Base-by-base conservation (phyloP, 805 yeast genomes). In the Kuraishia floccosa region DNA sequence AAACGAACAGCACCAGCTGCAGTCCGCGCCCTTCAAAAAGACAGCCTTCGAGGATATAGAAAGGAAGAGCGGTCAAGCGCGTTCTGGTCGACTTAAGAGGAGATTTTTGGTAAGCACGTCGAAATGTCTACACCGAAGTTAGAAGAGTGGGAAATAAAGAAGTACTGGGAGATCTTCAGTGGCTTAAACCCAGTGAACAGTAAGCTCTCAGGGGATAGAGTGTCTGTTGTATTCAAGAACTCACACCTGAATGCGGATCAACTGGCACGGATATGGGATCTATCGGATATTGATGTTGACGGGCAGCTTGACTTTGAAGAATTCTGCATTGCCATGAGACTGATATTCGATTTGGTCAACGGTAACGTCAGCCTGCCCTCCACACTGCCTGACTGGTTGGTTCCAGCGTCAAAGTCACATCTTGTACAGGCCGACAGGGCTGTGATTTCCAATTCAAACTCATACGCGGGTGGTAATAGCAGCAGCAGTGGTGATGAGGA, bases 121-220 rank as follows among this genome's bases (percentile, higher is more conserved):
- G n/a, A n/a, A n/a, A n/a, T n/a, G n/a, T n/a, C n/a, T n/a, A n/a
- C 22, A 63, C 86, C 89, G 17, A 75, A 81, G 39, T 58, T 86
- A 37, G 95, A 85, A 53, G 91, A 86, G 44, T 86, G 94, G 81
- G 98, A 91, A 57, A 86, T 87, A 45, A 81, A 86, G 48, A 89
- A 89, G 59, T 91, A 86, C 65, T 91, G 98, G 98, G 94, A 91
- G 56, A 87, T 91, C 28, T 91, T 91, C 63, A 75, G 79, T 40
- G 94, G 96, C 10, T 70, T 91, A 45, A 72, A 73, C 39, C 98
- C 99, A 1, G 73, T 58, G 22, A 70, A 74, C 33, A 86, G 84
- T 49, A 76, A 80, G 49, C 67, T 91, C 21, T 67, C 79, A 15
- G 96, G 95, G 30, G 91, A 81, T 35, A 77, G 80, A 50, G 93